These are phyloP conservation scores for Allium sativum DNA, from an alignment of 106 monocot genomes.

Conservation along the genomic window DNA sequence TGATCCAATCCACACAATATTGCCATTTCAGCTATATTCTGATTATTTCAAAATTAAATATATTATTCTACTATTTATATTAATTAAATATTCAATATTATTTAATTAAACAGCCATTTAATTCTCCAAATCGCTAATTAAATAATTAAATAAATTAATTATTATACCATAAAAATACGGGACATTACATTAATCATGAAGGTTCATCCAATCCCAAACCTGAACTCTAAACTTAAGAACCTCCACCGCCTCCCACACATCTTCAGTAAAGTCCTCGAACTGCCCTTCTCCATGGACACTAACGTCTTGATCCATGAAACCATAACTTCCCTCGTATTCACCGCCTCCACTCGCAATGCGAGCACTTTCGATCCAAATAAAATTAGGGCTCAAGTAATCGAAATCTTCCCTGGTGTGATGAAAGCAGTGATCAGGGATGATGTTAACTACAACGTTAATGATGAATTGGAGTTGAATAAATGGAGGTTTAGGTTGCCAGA, in stretches of 20 bases:
- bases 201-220: slow-evolving; percentile 40
- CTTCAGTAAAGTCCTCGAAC: slow-evolving; percentile 34
- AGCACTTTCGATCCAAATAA: background rate
- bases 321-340: slow-evolving; percentile 10
- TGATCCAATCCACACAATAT: too few species aligned
- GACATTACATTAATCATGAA: too few species aligned
- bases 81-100: too few species aligned
- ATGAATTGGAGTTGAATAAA: slow-evolving; percentile 38
- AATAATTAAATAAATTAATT: too few species aligned
- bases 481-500: slow-evolving; percentile 55
- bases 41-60: too few species aligned
- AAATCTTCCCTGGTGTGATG: slow-evolving; percentile 32
- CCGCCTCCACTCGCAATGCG: slow-evolving; percentile 4
- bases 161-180: too few species aligned
- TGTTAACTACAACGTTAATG: slow-evolving; percentile 4
- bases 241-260: slow-evolving; percentile 36
- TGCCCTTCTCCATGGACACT: slow-evolving; percentile 21
- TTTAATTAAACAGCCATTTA: too few species aligned
- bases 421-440: slow-evolving; percentile 33
- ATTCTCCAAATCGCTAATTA: too few species aligned
- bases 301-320: slow-evolving; percentile 20
- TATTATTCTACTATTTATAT: too few species aligned
- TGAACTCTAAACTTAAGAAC: slow-evolving; percentile 19
- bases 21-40: too few species aligned
- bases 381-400: slow-evolving; percentile 10